Evolutionary conservation across 306 rosid genomes (phyloP), one percentile per base, ranked within the genome.

Genomic region (Herpetospermum pedunculosum): DNA sequence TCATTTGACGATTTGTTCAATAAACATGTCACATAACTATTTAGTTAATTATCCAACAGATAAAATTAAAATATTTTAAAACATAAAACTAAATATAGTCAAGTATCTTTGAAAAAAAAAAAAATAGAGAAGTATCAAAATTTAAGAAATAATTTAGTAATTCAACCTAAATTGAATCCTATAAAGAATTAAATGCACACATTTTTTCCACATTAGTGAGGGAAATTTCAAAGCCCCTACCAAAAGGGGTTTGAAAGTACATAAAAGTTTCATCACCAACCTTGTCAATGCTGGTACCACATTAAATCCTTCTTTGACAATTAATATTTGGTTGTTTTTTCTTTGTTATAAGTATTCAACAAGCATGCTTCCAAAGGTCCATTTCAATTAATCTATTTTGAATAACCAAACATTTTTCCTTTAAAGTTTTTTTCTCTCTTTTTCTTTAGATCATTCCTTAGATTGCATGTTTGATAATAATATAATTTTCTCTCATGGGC

Each of bases 311-410:
- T 34, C 47, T 15, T 64, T 64, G 71, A 35, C 48, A 64, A 35
- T n/a, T n/a, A 19, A 25, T 67, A 13, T 12, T 10, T 21, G 32
- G 29, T 46, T 38, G 29, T 67, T 67, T 67, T 67, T 21, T 40
- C 28, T 38, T 41, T 40, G 11, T 67, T 37, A 41, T 49, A 65
- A 65, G 72, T 41, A 67, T 67, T 67, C 72, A 67, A 41, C 34
- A 13, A 67, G 72, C 72, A 38, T 67, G 72, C 72, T 38, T 67
- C 48, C 21, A 67, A 67, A 67, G 47, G 21, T 67, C 18, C 49
- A 38, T 6, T 63, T 35, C 70, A 63, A 11, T 52, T 52, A 19
- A 21, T 52, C 28, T 52, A 21, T 52, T 6, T 52, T 53, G 9
- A 53, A 29, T 8, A 53, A 53, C 60, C 38, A 58, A 26, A 29